Conservation (phyloP, 1,284 basidiomycete species). For the Cronartium quercuum region DNA sequence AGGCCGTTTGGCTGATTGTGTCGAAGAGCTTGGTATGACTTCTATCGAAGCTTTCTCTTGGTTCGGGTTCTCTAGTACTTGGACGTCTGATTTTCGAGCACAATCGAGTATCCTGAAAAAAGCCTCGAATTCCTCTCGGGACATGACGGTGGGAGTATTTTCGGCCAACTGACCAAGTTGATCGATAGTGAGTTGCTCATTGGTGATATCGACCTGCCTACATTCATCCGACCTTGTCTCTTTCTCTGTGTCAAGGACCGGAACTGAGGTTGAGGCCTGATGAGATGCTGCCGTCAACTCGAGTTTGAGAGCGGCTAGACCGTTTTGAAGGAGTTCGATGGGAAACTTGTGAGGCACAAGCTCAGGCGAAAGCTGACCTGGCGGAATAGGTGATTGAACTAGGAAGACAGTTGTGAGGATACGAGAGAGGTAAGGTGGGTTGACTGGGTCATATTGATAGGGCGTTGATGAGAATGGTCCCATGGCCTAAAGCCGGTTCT, state of each 20-base stretch:
- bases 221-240: not conserved
- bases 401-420: not conserved
- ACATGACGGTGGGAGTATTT: not conserved
- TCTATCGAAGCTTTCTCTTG: not conserved
- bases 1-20: not conserved
- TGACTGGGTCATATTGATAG: not conserved
- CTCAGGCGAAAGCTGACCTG: not conserved
- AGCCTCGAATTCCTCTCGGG: not conserved
- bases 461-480: not conserved
- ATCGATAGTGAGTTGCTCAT: not conserved
- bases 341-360: not conserved
- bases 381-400: not conserved
- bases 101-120: not conserved
- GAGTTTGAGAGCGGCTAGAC: not conserved
- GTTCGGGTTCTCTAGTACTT: not conserved
- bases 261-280: not conserved
- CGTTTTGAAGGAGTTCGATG: not conserved
- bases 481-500: no score
- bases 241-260: not conserved
- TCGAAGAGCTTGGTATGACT: not conserved
- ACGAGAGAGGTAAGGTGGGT: not conserved
- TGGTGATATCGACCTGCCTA: not conserved
- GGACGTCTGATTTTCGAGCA: not conserved
- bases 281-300: not conserved
- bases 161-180: not conserved